Percentiles rank a stretch among this genome's conserved stretches.
Conservation (phyloP, 2,329 filamentous ascomycete species). For the Penicillium sp. region DNA sequence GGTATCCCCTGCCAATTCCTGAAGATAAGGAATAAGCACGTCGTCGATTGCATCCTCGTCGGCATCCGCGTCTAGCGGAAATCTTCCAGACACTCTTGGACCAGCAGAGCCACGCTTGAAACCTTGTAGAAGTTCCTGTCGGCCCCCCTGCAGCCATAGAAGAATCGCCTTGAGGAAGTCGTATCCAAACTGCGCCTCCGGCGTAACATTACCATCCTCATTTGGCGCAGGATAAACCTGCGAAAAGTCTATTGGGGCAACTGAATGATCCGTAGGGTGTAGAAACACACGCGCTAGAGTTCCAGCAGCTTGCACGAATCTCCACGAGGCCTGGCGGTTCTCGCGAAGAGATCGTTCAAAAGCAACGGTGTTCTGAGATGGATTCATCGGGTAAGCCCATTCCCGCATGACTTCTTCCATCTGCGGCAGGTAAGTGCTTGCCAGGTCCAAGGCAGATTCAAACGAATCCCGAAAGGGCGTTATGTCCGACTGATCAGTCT, state of each 20-base stretch:
- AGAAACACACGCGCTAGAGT: slow-evolving; percentile 51
- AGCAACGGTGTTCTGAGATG: slow-evolving; percentile 49
- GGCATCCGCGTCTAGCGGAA: slow-evolving; percentile 51
- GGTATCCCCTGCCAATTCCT: slow-evolving; percentile 48
- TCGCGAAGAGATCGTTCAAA: slow-evolving; percentile 55
- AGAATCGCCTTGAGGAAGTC: slow-evolving; percentile 62
- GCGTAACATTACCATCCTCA: slow-evolving; percentile 39
- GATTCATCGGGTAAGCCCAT: slow-evolving; percentile 59
- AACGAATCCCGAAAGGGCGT: slow-evolving; percentile 39
- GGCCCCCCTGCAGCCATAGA: slow-evolving; percentile 59
- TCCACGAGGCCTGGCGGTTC: slow-evolving; percentile 53
- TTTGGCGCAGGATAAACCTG: slow-evolving; percentile 46
- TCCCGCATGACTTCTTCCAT: slow-evolving; percentile 54
- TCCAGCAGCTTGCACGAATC: slow-evolving; percentile 60
- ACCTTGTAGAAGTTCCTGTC: slow-evolving; percentile 51
- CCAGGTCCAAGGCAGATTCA: slow-evolving; percentile 41
- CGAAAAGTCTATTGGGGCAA: slow-evolving; percentile 40
- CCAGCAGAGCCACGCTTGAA: slow-evolving; percentile 49
- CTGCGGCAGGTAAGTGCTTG: slow-evolving; percentile 48
- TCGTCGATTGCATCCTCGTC: slow-evolving; percentile 53
- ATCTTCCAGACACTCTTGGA: slow-evolving; percentile 42
- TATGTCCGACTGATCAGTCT: slow-evolving; percentile 25
- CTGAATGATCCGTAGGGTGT: neutral
- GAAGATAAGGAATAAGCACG: slow-evolving; percentile 56
- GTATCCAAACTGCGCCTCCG: slow-evolving; percentile 55